These are phyloP conservation scores for Coffea humblotiana DNA, from an alignment of 305 asterid species.

Conservation along the genomic window DNA sequence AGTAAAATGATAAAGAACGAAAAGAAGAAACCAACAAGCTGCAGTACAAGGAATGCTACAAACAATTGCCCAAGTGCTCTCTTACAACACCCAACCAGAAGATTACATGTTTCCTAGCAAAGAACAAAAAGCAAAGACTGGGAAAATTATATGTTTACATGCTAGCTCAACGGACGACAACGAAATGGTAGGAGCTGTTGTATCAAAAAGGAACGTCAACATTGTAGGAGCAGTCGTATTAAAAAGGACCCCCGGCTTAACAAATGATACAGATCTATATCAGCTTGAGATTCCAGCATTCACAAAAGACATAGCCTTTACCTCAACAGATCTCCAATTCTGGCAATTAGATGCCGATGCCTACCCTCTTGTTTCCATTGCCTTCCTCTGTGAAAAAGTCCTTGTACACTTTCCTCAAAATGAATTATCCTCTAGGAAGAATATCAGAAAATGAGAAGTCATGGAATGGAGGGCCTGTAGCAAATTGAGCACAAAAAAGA, in stretches of 20 bases:
- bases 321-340: not conserved
- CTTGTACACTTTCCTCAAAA: not conserved
- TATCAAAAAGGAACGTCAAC: too few relatives aligned
- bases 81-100: not conserved
- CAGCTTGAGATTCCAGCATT: not conserved
- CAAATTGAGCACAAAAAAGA: conserved; percentile 10
- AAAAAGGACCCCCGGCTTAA: too few relatives aligned
- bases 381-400: not conserved
- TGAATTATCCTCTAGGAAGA: conserved; percentile 53
- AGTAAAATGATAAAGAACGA: too few relatives aligned
- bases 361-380: not conserved
- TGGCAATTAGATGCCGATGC: not conserved
- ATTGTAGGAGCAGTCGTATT: too few relatives aligned
- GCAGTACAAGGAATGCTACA: not conserved
- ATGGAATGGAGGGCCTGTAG: conserved; percentile 74
- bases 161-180: not conserved
- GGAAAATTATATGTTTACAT: not conserved
- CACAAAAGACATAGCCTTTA: not conserved
- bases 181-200: not conserved
- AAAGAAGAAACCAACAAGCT: not conserved
- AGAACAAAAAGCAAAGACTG: not conserved
- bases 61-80: not conserved
- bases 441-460: conserved; percentile 71
- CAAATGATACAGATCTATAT: not conserved
- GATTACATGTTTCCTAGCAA: not conserved